These are phyloP conservation scores for Escovopsis sp. DNA, from an alignment of 2,329 filamentous ascomycete species.

Conservation along the genomic window DNA sequence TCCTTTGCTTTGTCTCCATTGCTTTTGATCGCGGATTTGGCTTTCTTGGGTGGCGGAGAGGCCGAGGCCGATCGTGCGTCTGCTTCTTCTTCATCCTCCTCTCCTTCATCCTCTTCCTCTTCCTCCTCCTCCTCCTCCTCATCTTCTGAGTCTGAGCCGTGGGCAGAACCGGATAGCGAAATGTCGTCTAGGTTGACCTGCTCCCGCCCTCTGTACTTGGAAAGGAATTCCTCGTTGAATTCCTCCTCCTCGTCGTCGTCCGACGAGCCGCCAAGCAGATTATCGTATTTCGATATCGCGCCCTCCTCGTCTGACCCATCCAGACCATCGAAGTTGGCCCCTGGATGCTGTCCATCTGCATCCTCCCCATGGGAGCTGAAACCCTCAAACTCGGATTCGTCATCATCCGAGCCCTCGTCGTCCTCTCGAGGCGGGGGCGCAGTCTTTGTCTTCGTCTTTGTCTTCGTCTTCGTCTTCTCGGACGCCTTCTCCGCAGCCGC, in stretches of 20 bases:
- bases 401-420: slow-evolving; percentile 12
- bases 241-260: slow-evolving; percentile 30
- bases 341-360: slow-evolving; percentile 6
- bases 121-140: slow-evolving; percentile 13
- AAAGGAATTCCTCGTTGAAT: slow-evolving; percentile 18
- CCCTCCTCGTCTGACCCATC: slow-evolving; percentile 19
- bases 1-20: background rate
- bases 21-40: slow-evolving; percentile 17
- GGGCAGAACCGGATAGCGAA: slow-evolving; percentile 21
- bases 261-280: slow-evolving; percentile 29
- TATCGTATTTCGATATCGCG: slow-evolving; percentile 27
- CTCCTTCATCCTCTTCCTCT: background rate
- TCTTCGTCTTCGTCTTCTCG: background rate
- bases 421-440: slow-evolving; percentile 6
- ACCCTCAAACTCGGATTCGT: slow-evolving; percentile 23
- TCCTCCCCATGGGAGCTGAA: slow-evolving; percentile 17
- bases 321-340: slow-evolving; percentile 12
- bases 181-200: slow-evolving; percentile 25
- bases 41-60: slow-evolving; percentile 19
- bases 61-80: slow-evolving; percentile 7
- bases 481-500: background rate
- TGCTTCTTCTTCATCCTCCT: too few relatives aligned
- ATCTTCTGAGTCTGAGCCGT: slow-evolving; percentile 14
- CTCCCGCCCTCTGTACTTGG: slow-evolving; percentile 19
- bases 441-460: background rate